These are phyloP conservation scores for Wilhelminamyces savonicus DNA, from an alignment of 805 yeast genomes.

Conservation along the genomic window DNA sequence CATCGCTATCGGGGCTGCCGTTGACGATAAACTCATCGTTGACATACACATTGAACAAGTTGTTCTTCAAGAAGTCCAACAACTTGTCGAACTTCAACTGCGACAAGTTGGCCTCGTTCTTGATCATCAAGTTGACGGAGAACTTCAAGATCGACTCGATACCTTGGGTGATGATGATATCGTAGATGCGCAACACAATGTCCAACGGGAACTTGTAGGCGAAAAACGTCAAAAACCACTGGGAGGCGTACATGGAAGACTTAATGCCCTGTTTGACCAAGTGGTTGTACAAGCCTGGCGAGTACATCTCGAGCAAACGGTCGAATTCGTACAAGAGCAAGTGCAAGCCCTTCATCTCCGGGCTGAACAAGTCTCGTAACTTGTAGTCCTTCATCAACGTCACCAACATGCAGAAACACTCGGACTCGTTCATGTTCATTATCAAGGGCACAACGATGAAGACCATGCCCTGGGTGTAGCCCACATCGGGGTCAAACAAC, in stretches of 20 bases:
- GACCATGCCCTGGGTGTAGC: conserved; percentile 98
- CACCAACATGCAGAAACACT: conserved; percentile 76
- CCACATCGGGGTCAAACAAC: conserved; percentile 84
- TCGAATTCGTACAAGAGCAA: conserved; percentile 84
- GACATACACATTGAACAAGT: conserved; percentile 66
- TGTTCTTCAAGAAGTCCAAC: conserved; percentile 71
- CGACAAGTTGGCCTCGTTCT: conserved; percentile 56
- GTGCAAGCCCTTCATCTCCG: conserved; percentile 93
- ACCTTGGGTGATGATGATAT: conserved; percentile 87
- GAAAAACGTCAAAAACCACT: conserved; percentile 94
- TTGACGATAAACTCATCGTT: conserved; percentile 28
- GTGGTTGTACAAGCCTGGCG: conserved; percentile 72
- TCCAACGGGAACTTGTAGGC: conserved; percentile 92
- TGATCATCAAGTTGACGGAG: conserved; percentile 72
- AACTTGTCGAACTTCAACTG: conserved; percentile 69
- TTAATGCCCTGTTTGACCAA: conserved; percentile 79
- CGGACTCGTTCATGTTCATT: conserved; percentile 74
- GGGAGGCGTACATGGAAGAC: conserved; percentile 95
- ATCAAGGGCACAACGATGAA: conserved; percentile 82
- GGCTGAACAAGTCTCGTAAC: conserved; percentile 70
- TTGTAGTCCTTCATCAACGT: conserved; percentile 80
- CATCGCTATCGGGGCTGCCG: conserved; percentile 4
- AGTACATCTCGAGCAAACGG: conserved; percentile 67
- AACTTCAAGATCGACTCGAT: conserved; percentile 79
- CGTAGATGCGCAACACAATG: conserved; percentile 82